A percentile compares a stretch with the other conserved stretches of the same genome.
phyloP scores from a whole-genome alignment of 257 asterid genomes.

The Lycium barbarum region DNA sequence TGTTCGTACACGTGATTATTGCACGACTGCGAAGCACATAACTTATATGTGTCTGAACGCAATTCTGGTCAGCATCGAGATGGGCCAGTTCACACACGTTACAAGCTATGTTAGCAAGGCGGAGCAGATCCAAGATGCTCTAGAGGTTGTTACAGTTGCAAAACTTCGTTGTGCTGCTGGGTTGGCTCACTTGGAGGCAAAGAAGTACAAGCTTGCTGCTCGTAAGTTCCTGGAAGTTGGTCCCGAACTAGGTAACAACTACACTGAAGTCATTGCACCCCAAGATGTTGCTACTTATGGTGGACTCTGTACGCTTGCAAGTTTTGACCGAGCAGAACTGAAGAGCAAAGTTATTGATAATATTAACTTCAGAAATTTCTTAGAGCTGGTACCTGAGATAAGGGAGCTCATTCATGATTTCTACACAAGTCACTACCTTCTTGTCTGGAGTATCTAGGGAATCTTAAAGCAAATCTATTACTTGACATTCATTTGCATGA shows the following conservation, averaged over 20 bases:
- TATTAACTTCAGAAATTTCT: slow-evolving; percentile 77
- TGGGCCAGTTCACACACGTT: slow-evolving; percentile 96
- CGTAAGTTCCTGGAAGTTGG: slow-evolving; percentile 93
- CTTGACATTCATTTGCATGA: slow-evolving; percentile 96
- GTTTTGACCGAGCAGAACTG: slow-evolving; percentile 91
- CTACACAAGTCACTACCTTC: slow-evolving; percentile 88
- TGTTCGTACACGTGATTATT: slow-evolving; percentile 94
- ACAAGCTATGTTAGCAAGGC: slow-evolving; percentile 89
- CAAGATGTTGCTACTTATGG: slow-evolving; percentile 99
- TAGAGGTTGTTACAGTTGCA: slow-evolving; percentile 70
- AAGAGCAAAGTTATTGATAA: slow-evolving; percentile 99
- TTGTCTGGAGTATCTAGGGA: slow-evolving; percentile 89
- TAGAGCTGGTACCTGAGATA: slow-evolving; percentile 94
- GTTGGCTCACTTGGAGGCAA: slow-evolving; percentile 81
- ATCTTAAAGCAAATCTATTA: slow-evolving; percentile 78
- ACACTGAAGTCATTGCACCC: slow-evolving; percentile 83
- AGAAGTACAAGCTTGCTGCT: slow-evolving; percentile 93
- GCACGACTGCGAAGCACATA: slow-evolving; percentile 90
- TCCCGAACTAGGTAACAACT: slow-evolving; percentile 80
- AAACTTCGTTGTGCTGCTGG: slow-evolving; percentile 92
- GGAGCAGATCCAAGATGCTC: slow-evolving; percentile 75
- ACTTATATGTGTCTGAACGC: slow-evolving; percentile 89
- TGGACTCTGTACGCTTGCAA: slow-evolving; percentile 97
- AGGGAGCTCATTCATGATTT: slow-evolving; percentile 96
- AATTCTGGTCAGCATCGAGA: slow-evolving; percentile 92